These are phyloP conservation scores for Halophytophthora polymorphica DNA, from an alignment of 352 stramenopile genomes.

Conservation along the genomic window DNA sequence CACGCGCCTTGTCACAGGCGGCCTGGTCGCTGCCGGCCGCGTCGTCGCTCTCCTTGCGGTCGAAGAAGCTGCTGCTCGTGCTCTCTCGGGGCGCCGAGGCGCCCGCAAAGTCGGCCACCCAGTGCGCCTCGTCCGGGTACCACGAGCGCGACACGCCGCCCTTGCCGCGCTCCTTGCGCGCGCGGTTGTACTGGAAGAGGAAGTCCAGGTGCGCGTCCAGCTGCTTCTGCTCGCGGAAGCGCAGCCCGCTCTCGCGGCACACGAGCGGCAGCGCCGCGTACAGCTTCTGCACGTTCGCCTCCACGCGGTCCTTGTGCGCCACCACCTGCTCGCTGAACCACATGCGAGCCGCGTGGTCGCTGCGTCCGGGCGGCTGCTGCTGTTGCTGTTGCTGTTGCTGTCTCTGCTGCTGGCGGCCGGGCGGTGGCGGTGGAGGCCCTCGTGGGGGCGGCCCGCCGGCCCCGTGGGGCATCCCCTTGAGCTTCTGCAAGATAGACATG, in stretches of 20 bases:
- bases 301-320: constrained; percentile 78
- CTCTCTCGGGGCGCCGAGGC: constrained; percentile 59
- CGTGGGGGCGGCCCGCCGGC: constrained; percentile 14
- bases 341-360: constrained; percentile 64
- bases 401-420: constrained; percentile 13
- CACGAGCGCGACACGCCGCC: constrained; percentile 78
- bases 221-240: constrained; percentile 76
- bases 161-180: constrained; percentile 77
- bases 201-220: constrained; percentile 83
- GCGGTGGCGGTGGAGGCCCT: constrained; percentile 7
- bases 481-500: constrained; percentile 85
- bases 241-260: constrained; percentile 74
- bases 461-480: constrained; percentile 53
- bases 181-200: constrained; percentile 83
- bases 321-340: constrained; percentile 86
- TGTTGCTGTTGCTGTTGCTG: constrained; percentile 13
- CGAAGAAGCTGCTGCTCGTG: constrained; percentile 79
- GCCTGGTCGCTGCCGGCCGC: constrained; percentile 47
- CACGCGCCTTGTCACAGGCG: constrained; percentile 57
- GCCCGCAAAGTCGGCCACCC: constrained; percentile 68
- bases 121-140: constrained; percentile 82
- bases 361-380: constrained; percentile 13
- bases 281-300: constrained; percentile 84
- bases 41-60: constrained; percentile 49
- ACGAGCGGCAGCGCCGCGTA: constrained; percentile 80